A percentile compares a stretch with the other conserved stretches of the same genome.
Evolutionary conservation across 2,329 filamentous ascomycete species (phyloP).

Genomic region (Colletotrichum musae): DNA sequence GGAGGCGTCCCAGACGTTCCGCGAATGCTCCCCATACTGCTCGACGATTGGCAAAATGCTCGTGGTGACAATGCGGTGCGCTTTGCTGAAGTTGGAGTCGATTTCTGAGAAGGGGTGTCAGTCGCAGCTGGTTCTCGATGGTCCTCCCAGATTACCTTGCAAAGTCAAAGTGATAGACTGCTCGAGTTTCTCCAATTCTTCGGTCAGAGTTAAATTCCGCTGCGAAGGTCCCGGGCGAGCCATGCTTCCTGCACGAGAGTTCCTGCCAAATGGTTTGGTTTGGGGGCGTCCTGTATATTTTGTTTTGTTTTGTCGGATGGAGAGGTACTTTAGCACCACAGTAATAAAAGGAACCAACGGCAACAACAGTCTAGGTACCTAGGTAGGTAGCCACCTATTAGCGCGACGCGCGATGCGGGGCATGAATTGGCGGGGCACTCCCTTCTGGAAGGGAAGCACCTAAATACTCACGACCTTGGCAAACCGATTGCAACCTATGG

Average conservation of each 20-base stretch:
- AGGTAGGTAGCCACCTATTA: constrained; percentile 19
- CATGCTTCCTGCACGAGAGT: constrained; percentile 54
- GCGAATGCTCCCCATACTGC: constrained; percentile 94
- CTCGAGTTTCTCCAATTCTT: constrained; percentile 95
- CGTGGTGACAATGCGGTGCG: constrained; percentile 94
- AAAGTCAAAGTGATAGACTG: constrained; percentile 97
- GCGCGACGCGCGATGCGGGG: constrained; percentile 52
- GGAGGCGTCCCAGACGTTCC: constrained; percentile 95
- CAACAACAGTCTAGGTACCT: constrained; percentile 15
- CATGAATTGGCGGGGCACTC: constrained; percentile 29
- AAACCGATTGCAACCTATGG: no score
- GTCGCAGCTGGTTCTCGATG: not conserved
- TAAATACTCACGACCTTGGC: no score
- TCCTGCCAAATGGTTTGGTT: not conserved
- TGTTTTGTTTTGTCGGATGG: constrained; percentile 29
- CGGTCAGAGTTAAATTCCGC: constrained; percentile 82
- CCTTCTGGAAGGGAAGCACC: not conserved
- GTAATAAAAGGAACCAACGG: constrained; percentile 22
- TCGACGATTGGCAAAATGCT: constrained; percentile 95
- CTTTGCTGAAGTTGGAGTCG: constrained; percentile 97
- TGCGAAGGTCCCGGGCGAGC: constrained; percentile 63
- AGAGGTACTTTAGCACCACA: not conserved
- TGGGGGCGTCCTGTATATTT: constrained; percentile 10
- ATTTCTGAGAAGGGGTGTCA: constrained; percentile 77
- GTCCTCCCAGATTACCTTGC: constrained; percentile 74